Conservation (phyloP, 2,329 filamentous ascomycete species). For the Claviceps sp. region DNA sequence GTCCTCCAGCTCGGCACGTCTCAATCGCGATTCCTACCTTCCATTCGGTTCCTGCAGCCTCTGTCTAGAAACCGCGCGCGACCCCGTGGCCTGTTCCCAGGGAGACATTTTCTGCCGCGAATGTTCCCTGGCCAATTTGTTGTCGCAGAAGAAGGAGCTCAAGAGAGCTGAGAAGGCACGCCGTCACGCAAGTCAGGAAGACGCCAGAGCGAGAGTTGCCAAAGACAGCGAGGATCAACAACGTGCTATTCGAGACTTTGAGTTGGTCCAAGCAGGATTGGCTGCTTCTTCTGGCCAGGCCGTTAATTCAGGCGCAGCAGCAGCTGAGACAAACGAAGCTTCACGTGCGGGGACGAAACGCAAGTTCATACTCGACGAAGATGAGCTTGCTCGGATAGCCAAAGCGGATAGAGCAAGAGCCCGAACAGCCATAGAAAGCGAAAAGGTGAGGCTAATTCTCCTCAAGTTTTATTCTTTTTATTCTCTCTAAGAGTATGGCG, state of each 20-base stretch:
- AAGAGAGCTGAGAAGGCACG: conserved; percentile 60
- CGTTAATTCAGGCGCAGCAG: conserved; percentile 15
- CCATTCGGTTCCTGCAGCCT: conserved; percentile 81
- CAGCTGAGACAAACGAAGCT: background rate
- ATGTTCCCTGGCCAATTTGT: conserved; percentile 82
- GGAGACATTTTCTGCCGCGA: conserved; percentile 94
- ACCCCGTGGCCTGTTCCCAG: conserved; percentile 70
- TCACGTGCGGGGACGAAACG: conserved; percentile 38
- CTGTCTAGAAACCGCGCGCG: conserved; percentile 67
- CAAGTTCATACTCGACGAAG: conserved; percentile 63
- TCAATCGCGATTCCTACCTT: conserved; percentile 82
- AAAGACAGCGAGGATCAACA: conserved; percentile 57
- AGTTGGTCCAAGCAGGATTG: conserved; percentile 65
- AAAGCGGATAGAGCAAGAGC: conserved; percentile 56
- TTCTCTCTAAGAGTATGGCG: background rate
- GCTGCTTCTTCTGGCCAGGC: conserved; percentile 26
- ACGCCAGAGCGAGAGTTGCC: conserved; percentile 42
- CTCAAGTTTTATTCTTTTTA: too few relatives aligned
- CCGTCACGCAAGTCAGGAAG: conserved; percentile 48
- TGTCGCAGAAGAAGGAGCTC: conserved; percentile 83
- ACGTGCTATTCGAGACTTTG: conserved; percentile 68
- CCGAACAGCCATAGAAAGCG: conserved; percentile 55
- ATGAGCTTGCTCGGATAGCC: conserved; percentile 59
- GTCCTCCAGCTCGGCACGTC: conserved; percentile 69
- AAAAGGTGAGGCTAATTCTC: conserved; percentile 39